These are phyloP conservation scores for Globisporangium rhizosaccharum DNA, from an alignment of 352 stramenopile species.

Conservation along the genomic window DNA sequence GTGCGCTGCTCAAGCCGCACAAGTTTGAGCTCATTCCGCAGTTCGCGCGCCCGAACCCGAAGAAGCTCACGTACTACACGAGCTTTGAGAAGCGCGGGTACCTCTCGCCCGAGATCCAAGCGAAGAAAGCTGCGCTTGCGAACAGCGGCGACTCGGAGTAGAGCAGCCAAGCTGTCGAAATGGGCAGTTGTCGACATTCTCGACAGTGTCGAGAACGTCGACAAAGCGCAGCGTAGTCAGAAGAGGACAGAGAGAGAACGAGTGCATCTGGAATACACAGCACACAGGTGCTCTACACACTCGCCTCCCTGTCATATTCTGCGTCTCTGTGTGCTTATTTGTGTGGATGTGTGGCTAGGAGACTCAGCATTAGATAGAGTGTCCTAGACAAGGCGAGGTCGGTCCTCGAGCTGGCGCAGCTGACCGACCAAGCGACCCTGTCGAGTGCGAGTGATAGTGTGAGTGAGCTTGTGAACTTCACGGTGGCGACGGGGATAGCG, in stretches of 20 bases:
- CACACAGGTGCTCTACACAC: background rate
- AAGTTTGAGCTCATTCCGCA: conserved; percentile 95
- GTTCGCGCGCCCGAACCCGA: conserved; percentile 91
- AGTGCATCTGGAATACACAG: conserved; percentile 10
- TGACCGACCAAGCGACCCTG: conserved; percentile 30
- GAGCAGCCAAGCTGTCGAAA: conserved; percentile 8
- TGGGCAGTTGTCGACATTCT: background rate
- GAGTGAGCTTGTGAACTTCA: background rate
- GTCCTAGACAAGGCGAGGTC: conserved; percentile 13
- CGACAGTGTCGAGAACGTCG: background rate
- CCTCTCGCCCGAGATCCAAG: conserved; percentile 95
- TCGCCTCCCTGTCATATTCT: background rate
- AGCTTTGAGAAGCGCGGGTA: conserved; percentile 96
- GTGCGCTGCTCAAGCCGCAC: conserved; percentile 92
- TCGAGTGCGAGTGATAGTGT: background rate
- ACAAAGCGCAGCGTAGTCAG: background rate
- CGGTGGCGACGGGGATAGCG: too few species aligned
- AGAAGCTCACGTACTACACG: conserved; percentile 97
- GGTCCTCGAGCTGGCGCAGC: conserved; percentile 2
- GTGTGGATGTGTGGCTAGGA: background rate
- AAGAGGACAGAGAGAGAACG: conserved; percentile 2
- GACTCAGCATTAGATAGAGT: background rate
- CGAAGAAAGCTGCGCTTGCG: conserved; percentile 73
- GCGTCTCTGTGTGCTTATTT: background rate
- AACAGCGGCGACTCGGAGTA: conserved; percentile 36